phyloP scores from a whole-genome alignment of 1,284 basidiomycete genomes.

The Austroboletus rostrupii region DNA sequence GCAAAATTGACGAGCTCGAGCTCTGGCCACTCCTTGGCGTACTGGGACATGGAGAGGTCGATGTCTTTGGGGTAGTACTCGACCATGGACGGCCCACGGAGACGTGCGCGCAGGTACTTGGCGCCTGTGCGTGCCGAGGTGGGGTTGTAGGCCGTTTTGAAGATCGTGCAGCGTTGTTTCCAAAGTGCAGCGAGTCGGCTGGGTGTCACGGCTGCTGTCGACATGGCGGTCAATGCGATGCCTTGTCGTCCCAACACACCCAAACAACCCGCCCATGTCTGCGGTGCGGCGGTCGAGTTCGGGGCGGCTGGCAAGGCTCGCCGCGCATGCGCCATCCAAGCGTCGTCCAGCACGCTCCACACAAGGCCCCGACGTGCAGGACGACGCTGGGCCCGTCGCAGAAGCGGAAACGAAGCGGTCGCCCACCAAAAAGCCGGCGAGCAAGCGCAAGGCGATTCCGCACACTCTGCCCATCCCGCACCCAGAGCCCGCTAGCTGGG shows the following conservation, averaged over 20 bases:
- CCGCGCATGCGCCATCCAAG: slow-evolving; percentile 30
- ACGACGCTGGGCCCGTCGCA: background rate
- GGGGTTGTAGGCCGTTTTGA: slow-evolving; percentile 84
- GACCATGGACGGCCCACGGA: slow-evolving; percentile 76
- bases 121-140: slow-evolving; percentile 73
- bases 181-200: slow-evolving; percentile 51
- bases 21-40: slow-evolving; percentile 51
- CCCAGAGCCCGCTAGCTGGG: slow-evolving; percentile 71
- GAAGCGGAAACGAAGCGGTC: background rate
- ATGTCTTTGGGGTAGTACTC: slow-evolving; percentile 68
- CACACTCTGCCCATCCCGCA: slow-evolving; percentile 65
- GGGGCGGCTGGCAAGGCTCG: slow-evolving; percentile 25
- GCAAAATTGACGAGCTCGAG: slow-evolving; percentile 57
- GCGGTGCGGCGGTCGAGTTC: slow-evolving; percentile 17
- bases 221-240: slow-evolving; percentile 10
- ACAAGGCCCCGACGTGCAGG: no score
- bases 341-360: slow-evolving; percentile 29
- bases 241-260: background rate
- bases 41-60: slow-evolving; percentile 48
- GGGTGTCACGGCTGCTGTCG: slow-evolving; percentile 33
- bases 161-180: slow-evolving; percentile 65
- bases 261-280: slow-evolving; percentile 11
- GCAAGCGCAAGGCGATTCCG: slow-evolving; percentile 42
- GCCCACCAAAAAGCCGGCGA: slow-evolving; percentile 2
- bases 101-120: slow-evolving; percentile 74